Evolutionary conservation across 345 rosid species (phyloP), one percentile per base, ranked within the genome.

Genomic region (Microcos paniculata): DNA sequence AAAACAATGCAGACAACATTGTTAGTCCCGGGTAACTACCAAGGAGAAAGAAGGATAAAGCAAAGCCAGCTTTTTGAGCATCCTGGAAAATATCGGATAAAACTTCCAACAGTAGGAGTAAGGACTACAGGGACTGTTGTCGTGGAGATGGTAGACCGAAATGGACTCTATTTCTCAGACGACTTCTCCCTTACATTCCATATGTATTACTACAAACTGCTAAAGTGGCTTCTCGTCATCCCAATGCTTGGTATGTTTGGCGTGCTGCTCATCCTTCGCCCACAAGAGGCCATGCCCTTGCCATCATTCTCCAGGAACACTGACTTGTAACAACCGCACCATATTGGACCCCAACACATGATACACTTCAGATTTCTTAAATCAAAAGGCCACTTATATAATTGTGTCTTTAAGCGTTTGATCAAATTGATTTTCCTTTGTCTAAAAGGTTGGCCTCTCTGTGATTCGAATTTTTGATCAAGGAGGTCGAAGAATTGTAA

Each of bases 231-330:
- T 49, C 92, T 96, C 16, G 94, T 96, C 72, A 90, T 94, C 62
- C 99, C 99, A 12, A 96, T 94, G 98, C 92, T 96, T 11, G 98
- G 96, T 21, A 92, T 96, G 99, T 91, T 96, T 56, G 89, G 87
- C 68, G 84, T 96, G 57, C 93, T 96, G 14, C 94, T 89, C 80
- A 87, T 96, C 82, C 90, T 96, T 71, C 90, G 93, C 26, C 98
- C 99, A 0, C 98, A 91, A 79, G 99, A 94, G 74, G 93, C 93
- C 28, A 62, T 83, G 85, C 99, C 99, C 15, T 84, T 94, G 78
- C 99, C 99, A 0, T 96, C 98, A 1, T 96, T 94, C 82, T 91
- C 97, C 11, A 87, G 99, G 65, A 91, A 94, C 88, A 88, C 91
- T 3, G 97, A 92, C 86, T 81, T 81, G 74, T 90, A 87, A 91